Base-by-base conservation (phyloP, 176 grass and related monocot species). In the Rhipidocladum racemiflorum region DNA sequence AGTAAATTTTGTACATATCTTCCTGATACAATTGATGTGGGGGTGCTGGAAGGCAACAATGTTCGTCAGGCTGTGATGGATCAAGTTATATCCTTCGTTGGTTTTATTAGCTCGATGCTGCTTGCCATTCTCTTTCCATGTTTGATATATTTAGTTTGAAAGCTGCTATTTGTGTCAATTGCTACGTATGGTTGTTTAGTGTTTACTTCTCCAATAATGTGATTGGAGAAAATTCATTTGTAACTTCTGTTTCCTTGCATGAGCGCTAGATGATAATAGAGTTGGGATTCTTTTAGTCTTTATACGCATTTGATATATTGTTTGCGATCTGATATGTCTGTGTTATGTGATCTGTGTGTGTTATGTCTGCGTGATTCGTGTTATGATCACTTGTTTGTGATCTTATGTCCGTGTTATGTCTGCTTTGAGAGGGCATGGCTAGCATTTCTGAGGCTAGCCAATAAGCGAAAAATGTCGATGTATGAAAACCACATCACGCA, bases 21-120 rank as follows among this genome's bases (percentile, higher is more conserved):
- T 74, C 81, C 91, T 36, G 86, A 97, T 84, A 97, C 94, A n/a
- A 91, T 97, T 65, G 94, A 97, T 68, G 88, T 97, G 89, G 74
- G 7, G 87, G 83, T 36, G 63, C 55, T 76, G 94, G 87, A 90
- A 82, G 91, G 46, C 94, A 94, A 75, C 79, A 91, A 14, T 87
- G 80, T 36, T 88, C 91, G 2, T 76, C 91, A 56, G 91, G 91
- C 65, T 97, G 94, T 56, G 94, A 73, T 34, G 56, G 57, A 0
- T 20, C 16, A 43, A 25, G 5, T 15, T 18, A 34, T 53, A 42
- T 43, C 18, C 43, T 68, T 0, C 1, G n/a, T 61, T 68, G 62
- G 32, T 66, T 48, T 1, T 81, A 70, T 76, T 35, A 70, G 82
- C 43, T 12, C 14, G 27, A 12, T 55, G 77, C 49, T 70, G 6